Conservation (phyloP, 2,329 filamentous ascomycete genomes). For the Diplocarpon mali region DNA sequence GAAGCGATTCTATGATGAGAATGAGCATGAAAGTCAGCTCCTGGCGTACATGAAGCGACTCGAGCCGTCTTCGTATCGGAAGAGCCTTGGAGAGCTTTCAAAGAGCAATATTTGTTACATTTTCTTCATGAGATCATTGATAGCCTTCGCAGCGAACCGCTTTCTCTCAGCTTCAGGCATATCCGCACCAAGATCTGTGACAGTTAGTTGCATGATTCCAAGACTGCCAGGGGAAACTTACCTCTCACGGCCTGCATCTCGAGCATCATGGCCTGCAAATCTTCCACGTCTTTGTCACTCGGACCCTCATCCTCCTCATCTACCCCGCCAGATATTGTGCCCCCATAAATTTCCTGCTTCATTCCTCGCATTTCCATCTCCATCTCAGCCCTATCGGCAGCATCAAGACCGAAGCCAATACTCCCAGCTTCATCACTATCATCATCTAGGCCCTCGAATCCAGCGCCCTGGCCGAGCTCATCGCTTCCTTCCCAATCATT, state of each 20-base stretch:
- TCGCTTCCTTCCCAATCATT: slow-evolving; percentile 48
- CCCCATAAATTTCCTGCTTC: slow-evolving; percentile 27
- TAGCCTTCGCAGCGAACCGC: slow-evolving; percentile 48
- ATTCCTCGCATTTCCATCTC: slow-evolving; percentile 30
- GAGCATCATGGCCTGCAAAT: slow-evolving; percentile 52
- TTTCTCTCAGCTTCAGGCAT: slow-evolving; percentile 50
- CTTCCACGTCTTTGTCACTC: slow-evolving; percentile 37
- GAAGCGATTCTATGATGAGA: no score
- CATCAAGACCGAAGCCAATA: slow-evolving; percentile 23
- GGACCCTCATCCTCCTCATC: slow-evolving; percentile 18
- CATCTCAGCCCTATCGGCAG: slow-evolving; percentile 25
- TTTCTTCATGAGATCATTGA: slow-evolving; percentile 50
- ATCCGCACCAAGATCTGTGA: slow-evolving; percentile 44
- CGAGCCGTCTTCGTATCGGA: no score
- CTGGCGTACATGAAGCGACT: no score
- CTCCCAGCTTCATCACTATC: slow-evolving; percentile 21
- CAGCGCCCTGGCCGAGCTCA: slow-evolving; percentile 28
- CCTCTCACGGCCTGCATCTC: slow-evolving; percentile 46
- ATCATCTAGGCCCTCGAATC: slow-evolving; percentile 29
- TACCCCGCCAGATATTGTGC: slow-evolving; percentile 11
- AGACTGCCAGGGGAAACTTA: slow-evolving; percentile 8
- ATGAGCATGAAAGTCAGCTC: no score
- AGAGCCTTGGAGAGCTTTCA: no score
- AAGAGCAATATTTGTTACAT: slow-evolving; percentile 11
- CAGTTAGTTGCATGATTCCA: slow-evolving; percentile 8